A percentile compares a stretch with the other conserved stretches of the same genome.
Evolutionary conservation across 108 stramenopile genomes (phyloP).

Genomic region (Mayamaea pseudoterrestris): DNA sequence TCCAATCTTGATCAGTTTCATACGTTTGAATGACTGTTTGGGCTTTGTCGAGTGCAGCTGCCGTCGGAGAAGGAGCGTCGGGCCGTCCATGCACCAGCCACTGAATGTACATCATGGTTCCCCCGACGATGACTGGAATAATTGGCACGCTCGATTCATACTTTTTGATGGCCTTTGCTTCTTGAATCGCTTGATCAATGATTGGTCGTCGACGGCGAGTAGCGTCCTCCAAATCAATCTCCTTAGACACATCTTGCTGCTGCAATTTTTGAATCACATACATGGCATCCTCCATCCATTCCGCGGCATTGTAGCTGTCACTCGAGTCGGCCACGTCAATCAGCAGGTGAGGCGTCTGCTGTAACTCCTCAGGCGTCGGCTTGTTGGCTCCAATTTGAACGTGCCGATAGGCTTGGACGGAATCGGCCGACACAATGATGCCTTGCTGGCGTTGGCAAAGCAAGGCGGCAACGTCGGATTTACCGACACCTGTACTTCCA

Average conservation of each 20-base stretch:
- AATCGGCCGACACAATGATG: slow-evolving; percentile 83
- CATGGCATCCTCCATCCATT: slow-evolving; percentile 73
- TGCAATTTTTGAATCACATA: slow-evolving; percentile 38
- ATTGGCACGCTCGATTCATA: neutral
- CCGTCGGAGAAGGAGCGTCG: slow-evolving; percentile 76
- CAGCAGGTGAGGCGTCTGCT: slow-evolving; percentile 77
- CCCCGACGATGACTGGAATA: slow-evolving; percentile 14
- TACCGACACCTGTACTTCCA: slow-evolving; percentile 90
- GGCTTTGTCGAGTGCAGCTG: slow-evolving; percentile 38
- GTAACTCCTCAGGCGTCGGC: slow-evolving; percentile 68
- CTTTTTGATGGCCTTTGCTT: slow-evolving; percentile 1
- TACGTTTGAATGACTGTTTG: slow-evolving; percentile 18
- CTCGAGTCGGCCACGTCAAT: slow-evolving; percentile 65
- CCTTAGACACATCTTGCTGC: neutral
- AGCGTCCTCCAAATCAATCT: neutral
- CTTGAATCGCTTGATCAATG: slow-evolving; percentile 8
- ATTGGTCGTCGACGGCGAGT: neutral
- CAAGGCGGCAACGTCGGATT: slow-evolving; percentile 73
- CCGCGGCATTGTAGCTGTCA: slow-evolving; percentile 76
- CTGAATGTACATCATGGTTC: slow-evolving; percentile 93
- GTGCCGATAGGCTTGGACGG: slow-evolving; percentile 86
- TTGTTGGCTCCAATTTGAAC: slow-evolving; percentile 93
- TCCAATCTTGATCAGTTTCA: slow-evolving; percentile 59
- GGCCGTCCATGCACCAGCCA: slow-evolving; percentile 94
- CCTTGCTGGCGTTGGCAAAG: slow-evolving; percentile 39